Base-by-base conservation (phyloP, 441 rosid species). In the Adansonia rubrostipa region DNA sequence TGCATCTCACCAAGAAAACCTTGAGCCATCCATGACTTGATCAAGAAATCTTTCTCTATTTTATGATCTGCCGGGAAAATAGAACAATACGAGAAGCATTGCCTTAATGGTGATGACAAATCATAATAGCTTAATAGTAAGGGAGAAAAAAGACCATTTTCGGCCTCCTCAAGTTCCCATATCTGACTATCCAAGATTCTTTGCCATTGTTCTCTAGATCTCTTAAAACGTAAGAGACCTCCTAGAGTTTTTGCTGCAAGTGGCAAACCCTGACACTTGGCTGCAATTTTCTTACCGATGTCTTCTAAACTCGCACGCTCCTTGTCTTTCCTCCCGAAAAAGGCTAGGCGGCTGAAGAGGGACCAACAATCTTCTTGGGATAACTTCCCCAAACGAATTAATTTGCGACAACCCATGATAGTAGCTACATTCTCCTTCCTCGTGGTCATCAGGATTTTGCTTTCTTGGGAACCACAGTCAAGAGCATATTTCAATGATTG, bases 21-120 rank as follows among this genome's bases (percentile, higher is more conserved):
- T 67, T 67, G 79, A 24, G 79, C 74, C 79, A 77, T 67, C 79
- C 79, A 77, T 9, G 47, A 40, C 9, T 56, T 10, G 45, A 77
- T 57, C 66, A 77, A 10, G 3, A 42, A 11, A 17, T 67, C 42
- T 42, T 54, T 67, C 14, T 19, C 44, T 9, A 67, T 10, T 5
- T 2, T n/a, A 20, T 9, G 15, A 22, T 73, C 76, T 17, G 58
- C 44, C 4, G 66, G 76, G 45, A 73, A 73, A 45, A 73, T 11
- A 5, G 53, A 40, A 73, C 67, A 73, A 4, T 57, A 57, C 10
- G 22, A 56, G 50, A 73, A 73, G 64, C 76, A 73, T 9, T 48
- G 50, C 45, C 65, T 68, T 19, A 22, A n/a, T 42, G 50, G 28
- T 5, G 17, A 57, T 4, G 75, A 51, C 33, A 73, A 73, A 40